Conservation (phyloP, 1,139 yeast species). For the Hansenula lynferdii region DNA sequence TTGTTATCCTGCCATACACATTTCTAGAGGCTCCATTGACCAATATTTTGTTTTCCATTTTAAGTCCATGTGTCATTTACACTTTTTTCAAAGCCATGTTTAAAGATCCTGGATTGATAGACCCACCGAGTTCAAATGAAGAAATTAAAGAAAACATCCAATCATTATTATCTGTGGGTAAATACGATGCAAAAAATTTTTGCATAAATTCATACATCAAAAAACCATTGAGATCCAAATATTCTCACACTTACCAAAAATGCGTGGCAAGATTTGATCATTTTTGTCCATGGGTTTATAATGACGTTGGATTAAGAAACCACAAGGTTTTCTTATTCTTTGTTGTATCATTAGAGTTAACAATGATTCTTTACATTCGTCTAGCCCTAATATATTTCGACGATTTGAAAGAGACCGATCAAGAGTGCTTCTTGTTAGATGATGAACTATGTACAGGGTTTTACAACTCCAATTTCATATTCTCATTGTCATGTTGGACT, state of each 20-base stretch:
- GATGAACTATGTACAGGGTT: constrained; percentile 60
- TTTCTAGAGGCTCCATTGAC: constrained; percentile 28
- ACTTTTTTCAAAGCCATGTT: constrained; percentile 59
- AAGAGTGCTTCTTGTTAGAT: constrained; percentile 39
- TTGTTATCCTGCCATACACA: constrained; percentile 48
- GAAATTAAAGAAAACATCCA: constrained; percentile 49
- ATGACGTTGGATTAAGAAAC: constrained; percentile 86
- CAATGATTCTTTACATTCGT: constrained; percentile 40
- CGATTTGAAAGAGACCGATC: constrained; percentile 33
- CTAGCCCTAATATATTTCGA: constrained; percentile 47
- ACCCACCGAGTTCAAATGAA: constrained; percentile 48
- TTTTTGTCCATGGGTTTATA: constrained; percentile 93
- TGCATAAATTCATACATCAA: constrained; percentile 72
- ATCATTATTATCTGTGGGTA: constrained; percentile 53
- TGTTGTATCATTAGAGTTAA: constrained; percentile 48
- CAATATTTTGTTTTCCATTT: constrained; percentile 35
- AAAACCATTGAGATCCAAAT: constrained; percentile 78
- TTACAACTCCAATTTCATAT: constrained; percentile 46
- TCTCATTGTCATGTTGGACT: constrained; percentile 53
- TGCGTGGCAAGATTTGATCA: constrained; percentile 86
- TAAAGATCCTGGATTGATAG: constrained; percentile 81
- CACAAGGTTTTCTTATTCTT: constrained; percentile 76
- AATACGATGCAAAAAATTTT: constrained; percentile 71
- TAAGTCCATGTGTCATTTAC: constrained; percentile 34
- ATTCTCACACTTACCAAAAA: constrained; percentile 49